A percentile compares a stretch with the other conserved stretches of the same genome.
Evolutionary conservation across 2,329 filamentous ascomycete species (phyloP).

Genomic region (Rhytidhysteron rufulum): DNA sequence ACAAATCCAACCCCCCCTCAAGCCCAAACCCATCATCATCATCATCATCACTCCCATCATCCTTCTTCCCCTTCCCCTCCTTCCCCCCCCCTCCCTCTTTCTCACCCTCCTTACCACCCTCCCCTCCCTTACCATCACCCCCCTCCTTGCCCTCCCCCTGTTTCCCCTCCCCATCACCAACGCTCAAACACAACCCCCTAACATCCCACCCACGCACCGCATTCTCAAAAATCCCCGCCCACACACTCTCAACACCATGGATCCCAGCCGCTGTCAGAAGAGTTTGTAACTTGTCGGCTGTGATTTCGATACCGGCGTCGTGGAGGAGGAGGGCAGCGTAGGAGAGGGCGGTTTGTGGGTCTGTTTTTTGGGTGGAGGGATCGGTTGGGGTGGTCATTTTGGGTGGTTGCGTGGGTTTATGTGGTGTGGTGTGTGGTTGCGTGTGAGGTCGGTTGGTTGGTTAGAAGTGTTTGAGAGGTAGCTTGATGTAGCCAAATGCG

Average conservation of each 20-base stretch:
- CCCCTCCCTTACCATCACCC: conserved; percentile 3
- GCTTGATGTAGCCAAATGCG: too few relatives aligned
- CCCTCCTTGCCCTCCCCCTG: neutral
- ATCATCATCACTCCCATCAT: neutral
- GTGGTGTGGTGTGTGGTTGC: neutral
- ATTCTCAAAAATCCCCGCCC: conserved; percentile 95
- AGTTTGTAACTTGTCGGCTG: conserved; percentile 91
- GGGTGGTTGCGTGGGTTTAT: neutral
- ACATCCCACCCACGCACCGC: conserved; percentile 87
- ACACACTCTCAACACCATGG: conserved; percentile 92
- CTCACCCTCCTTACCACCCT: conserved; percentile 4
- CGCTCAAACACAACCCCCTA: conserved; percentile 78
- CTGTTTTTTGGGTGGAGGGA: neutral
- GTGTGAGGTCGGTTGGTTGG: neutral
- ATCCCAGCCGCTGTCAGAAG: conserved; percentile 86
- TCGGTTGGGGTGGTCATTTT: neutral
- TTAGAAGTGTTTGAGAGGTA: neutral
- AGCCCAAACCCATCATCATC: neutral
- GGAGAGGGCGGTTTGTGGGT: conserved; percentile 63
- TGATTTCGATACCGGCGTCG: conserved; percentile 94
- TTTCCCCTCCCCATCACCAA: conserved; percentile 50
- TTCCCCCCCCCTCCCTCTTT: conserved; percentile 2
- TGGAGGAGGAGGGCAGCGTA: conserved; percentile 99
- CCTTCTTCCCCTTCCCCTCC: conserved; percentile 3
- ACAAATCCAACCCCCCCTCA: too few relatives aligned